Evolutionary conservation across 306 rosid species (phyloP), one percentile per base, ranked within the genome.

Genomic region (Pterocarpus santalinus): DNA sequence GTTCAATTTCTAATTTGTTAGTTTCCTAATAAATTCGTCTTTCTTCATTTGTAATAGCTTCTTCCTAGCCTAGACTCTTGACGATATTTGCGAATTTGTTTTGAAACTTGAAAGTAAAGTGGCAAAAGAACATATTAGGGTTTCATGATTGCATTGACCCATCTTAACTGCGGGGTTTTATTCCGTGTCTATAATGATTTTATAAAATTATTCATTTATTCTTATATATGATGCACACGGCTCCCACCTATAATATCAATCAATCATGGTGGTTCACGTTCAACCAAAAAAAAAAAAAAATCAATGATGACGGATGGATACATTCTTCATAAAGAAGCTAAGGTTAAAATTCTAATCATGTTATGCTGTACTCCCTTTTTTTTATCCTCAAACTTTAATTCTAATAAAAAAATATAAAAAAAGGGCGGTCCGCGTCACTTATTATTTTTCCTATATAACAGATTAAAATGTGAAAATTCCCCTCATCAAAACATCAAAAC

Each of bases 211-310:
- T 55, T 38, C 0, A 2, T 38, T 38, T 38, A 22, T 22, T 28
- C 51, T 10, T 8, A 33, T 46, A 47, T 55, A 63, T 65, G 60
- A 32, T 22, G 46, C 62, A 49, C 75, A 77, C 85, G 47, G 52
- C 75, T 43, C 55, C 85, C 81, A 74, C 83, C 49, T n/a, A 53
- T 22, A n/a, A 3, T 47, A 28, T 58, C 79, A 75, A 75, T 73
- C 39, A 46, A 41, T 16, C 56, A 46, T 56, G 39, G 69, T 63
- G 36, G 67, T 22, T 22, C 28, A 22, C 28, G 28, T 22, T 22
- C 28, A 22, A 22, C 28, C 28, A 22, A 22, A 22, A 22, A 22
- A 22, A 22, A 22, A 22, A 22, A 0, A 22, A 22, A 22, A 22
- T 22, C 28, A 22, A 22, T 22, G 28, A 22, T 22, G 28, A 22